These are phyloP conservation scores for Nothophytophthora sp. DNA, from an alignment of 352 stramenopile genomes.

Conservation along the genomic window DNA sequence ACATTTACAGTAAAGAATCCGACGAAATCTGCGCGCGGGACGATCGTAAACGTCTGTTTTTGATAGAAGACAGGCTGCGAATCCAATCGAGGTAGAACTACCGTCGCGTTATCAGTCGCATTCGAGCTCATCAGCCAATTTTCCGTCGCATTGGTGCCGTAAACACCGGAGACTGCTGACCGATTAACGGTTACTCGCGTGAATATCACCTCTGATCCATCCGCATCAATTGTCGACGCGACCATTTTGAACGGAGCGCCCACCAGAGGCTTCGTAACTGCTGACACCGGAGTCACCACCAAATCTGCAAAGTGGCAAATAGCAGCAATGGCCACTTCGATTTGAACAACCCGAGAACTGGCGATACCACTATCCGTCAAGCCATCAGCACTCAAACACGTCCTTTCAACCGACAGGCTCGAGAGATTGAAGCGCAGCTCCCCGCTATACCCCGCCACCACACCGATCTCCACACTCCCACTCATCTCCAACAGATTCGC, in stretches of 20 bases:
- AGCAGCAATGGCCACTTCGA: constrained; percentile 9
- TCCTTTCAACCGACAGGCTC: constrained; percentile 12
- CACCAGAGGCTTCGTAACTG: constrained; percentile 24
- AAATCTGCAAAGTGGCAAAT: constrained; percentile 30
- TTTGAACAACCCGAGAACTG: not conserved
- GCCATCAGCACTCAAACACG: not conserved
- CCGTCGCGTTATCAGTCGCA: constrained; percentile 1
- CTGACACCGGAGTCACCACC: constrained; percentile 15
- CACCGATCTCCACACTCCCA: constrained; percentile 22
- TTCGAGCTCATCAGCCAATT: constrained; percentile 5
- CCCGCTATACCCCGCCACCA: constrained; percentile 21
- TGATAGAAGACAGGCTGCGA: constrained; percentile 13
- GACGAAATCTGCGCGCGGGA: constrained; percentile 40
- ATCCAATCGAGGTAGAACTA: constrained; percentile 6
- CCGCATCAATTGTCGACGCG: constrained; percentile 26
- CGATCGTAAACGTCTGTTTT: constrained; percentile 22
- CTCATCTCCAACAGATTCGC: constrained; percentile 9
- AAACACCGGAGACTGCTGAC: constrained; percentile 20
- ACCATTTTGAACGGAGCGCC: constrained; percentile 17
- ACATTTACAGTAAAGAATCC: constrained; percentile 44
- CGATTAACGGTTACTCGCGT: constrained; percentile 22
- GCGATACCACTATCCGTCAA: not conserved
- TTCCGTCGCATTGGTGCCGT: constrained; percentile 17
- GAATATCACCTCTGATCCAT: constrained; percentile 27
- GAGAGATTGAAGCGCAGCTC: constrained; percentile 11